Evolutionary conservation across 2,329 filamentous ascomycete genomes (phyloP).

Genomic region (Fusarium buharicum): DNA sequence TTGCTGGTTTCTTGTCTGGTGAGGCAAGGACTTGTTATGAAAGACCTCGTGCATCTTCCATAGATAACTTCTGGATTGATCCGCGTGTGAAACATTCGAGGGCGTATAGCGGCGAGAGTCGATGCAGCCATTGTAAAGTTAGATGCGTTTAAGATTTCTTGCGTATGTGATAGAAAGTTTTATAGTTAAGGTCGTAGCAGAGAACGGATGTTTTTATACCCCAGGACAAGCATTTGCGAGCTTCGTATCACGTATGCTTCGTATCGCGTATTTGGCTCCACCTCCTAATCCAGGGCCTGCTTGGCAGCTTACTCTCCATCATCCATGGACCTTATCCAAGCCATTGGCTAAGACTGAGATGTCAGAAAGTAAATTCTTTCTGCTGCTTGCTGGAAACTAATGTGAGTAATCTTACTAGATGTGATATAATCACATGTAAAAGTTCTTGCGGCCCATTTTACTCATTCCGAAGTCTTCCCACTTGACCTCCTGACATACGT

Average conservation of each 20-base stretch:
- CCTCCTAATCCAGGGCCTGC: neutral
- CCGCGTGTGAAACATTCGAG: no score
- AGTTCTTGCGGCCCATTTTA: no score
- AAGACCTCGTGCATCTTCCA: fast-evolving
- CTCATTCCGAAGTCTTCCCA: no score
- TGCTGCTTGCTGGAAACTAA: no score
- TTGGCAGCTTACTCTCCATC: neutral
- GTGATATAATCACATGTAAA: no score
- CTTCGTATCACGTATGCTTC: neutral
- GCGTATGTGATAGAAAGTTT: neutral
- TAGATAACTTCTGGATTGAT: neutral
- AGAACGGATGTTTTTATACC: neutral
- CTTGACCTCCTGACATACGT: no score
- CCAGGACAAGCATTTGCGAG: neutral
- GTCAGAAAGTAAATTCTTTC: no score
- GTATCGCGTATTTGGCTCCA: slow-evolving; percentile 18
- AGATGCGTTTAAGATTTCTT: neutral
- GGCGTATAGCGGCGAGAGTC: neutral
- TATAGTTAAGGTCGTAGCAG: no score
- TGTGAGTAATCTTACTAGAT: no score
- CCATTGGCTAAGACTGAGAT: no score
- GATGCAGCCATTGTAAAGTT: neutral
- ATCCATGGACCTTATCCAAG: no score
- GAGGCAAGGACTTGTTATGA: fast-evolving
- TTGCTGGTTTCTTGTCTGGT: neutral